Percentiles rank a stretch among this genome's conserved stretches.
Evolutionary conservation across 441 rosid genomes (phyloP).

Genomic region (Populus hybrid): DNA sequence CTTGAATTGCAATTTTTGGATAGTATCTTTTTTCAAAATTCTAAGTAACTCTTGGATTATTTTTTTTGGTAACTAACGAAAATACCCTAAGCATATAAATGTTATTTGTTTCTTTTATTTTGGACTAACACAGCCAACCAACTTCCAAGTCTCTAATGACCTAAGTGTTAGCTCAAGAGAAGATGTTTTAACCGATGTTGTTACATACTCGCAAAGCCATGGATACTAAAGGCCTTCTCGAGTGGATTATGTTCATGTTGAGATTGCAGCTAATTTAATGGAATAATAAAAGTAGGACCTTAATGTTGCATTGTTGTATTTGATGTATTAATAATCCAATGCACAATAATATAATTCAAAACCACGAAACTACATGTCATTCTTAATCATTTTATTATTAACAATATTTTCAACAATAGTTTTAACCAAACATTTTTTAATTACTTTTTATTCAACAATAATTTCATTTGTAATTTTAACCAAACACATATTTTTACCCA

Average conservation of each 20-base stretch:
- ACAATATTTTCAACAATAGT: too few relatives aligned
- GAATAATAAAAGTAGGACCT: too few relatives aligned
- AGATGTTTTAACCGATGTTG: too few relatives aligned
- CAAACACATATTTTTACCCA: background rate
- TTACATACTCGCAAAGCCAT: background rate
- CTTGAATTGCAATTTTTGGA: background rate
- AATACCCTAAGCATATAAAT: background rate
- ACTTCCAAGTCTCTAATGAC: background rate
- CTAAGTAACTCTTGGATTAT: background rate
- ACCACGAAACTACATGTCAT: background rate
- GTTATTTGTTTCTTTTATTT: background rate
- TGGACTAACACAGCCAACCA: background rate
- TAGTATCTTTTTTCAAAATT: too few relatives aligned
- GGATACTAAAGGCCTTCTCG: too few relatives aligned
- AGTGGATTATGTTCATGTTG: too few relatives aligned
- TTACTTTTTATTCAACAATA: too few relatives aligned
- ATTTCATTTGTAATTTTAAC: background rate
- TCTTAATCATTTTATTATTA: too few relatives aligned
- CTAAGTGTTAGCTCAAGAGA: background rate
- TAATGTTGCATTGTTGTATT: too few relatives aligned
- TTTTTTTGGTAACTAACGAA: background rate
- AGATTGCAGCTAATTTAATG: too few relatives aligned
- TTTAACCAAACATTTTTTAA: too few relatives aligned
- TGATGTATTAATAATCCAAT: too few relatives aligned
- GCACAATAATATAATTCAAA: background rate